Percentiles rank a stretch among this genome's conserved stretches.
phyloP scores from a whole-genome alignment of 305 asterid species.

The Fraxinus albicans region DNA sequence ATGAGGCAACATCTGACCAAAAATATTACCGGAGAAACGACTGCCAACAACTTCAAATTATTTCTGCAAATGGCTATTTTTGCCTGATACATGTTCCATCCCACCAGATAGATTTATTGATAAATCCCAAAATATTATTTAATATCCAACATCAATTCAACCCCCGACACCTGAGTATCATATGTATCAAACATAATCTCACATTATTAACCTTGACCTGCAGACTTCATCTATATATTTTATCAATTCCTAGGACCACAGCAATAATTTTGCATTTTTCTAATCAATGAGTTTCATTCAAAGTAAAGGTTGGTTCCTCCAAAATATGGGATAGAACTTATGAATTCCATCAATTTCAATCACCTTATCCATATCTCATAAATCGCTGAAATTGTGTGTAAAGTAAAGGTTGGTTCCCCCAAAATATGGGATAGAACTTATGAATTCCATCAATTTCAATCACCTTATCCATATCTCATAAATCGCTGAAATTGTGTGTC shows the following conservation, averaged over 20 bases:
- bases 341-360: not conserved
- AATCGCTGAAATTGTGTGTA: too few species aligned
- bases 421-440: too few species aligned
- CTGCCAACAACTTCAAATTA: not conserved
- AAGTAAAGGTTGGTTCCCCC: too few species aligned
- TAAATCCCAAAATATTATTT: not conserved
- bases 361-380: not conserved
- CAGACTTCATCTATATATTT: not conserved
- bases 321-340: not conserved
- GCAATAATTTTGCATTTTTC: not conserved
- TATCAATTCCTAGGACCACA: not conserved
- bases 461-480: too few species aligned
- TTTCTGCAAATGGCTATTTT: not conserved
- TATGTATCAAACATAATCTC: not conserved
- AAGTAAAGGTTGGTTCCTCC: not conserved
- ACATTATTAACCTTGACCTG: not conserved
- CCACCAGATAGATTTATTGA: not conserved
- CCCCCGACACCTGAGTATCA: not conserved
- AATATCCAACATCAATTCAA: not conserved
- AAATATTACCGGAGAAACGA: not conserved
- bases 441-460: too few species aligned
- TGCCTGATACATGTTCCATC: not conserved
- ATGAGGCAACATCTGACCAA: not conserved
- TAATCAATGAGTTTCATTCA: not conserved
- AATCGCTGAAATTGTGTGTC: not conserved